Conservation (phyloP, 2,329 filamentous ascomycete genomes). For the Sporothrix pseudoabietina region DNA sequence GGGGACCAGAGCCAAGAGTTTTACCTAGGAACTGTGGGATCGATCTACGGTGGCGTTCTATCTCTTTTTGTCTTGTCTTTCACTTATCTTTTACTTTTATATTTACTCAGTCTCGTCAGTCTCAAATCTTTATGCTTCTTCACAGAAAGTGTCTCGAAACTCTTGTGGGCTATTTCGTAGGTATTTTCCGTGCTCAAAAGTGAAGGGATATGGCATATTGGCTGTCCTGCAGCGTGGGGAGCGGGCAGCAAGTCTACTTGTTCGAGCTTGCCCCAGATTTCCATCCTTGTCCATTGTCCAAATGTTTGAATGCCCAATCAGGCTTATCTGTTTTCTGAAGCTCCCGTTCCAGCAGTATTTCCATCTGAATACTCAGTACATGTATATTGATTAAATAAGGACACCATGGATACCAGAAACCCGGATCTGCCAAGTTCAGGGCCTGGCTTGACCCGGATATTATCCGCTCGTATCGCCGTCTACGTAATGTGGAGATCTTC, state of each 20-base stretch:
- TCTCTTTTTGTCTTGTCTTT: not conserved
- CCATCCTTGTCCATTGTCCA: not conserved
- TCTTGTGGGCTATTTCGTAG: too few relatives aligned
- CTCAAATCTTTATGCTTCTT: not conserved
- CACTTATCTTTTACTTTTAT: not conserved
- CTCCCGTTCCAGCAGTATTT: not conserved
- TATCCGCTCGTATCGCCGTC: not conserved
- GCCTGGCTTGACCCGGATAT: not conserved
- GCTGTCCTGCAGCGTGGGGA: too few relatives aligned
- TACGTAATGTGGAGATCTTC: constrained; percentile 10
- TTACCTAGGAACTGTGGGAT: not conserved
- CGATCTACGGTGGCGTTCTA: not conserved
- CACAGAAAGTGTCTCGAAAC: not conserved
- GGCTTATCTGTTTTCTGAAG: not conserved
- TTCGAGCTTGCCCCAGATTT: not conserved
- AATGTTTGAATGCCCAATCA: not conserved
- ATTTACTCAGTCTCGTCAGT: not conserved
- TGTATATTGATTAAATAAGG: not conserved
- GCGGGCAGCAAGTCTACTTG: not conserved
- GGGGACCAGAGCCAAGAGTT: not conserved
- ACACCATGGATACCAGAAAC: not conserved
- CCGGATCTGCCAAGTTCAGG: not conserved
- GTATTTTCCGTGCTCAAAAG: too few relatives aligned
- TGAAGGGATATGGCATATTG: too few relatives aligned
- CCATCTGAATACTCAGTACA: not conserved